Percentiles rank a stretch among this genome's conserved stretches.
Conservation (phyloP, 345 rosid genomes). For the Brassica incana region DNA sequence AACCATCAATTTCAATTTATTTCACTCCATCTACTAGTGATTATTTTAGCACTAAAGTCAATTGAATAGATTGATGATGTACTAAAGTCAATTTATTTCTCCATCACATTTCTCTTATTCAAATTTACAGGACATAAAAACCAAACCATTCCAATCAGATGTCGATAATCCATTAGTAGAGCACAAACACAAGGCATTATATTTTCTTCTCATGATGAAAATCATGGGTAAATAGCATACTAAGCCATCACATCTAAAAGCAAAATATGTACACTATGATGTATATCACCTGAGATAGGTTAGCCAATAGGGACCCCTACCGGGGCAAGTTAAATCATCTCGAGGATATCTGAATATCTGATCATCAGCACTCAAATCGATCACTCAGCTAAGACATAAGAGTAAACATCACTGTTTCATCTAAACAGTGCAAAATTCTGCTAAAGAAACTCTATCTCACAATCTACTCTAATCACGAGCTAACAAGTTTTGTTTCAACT, state of each 20-base stretch:
- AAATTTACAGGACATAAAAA: too few species aligned
- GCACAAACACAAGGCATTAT: too few species aligned
- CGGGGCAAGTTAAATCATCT: constrained; percentile 57
- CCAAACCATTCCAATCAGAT: too few species aligned
- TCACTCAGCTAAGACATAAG: constrained; percentile 11
- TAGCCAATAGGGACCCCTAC: constrained; percentile 63
- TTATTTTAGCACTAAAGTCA: too few species aligned
- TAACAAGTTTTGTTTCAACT: neutral
- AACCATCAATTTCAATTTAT: neutral
- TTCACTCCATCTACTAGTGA: too few species aligned
- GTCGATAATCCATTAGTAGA: too few species aligned
- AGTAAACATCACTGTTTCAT: neutral
- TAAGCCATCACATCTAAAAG: neutral
- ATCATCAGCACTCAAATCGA: constrained; percentile 49
- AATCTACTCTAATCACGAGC: neutral
- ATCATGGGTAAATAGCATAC: constrained; percentile 27
- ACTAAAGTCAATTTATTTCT: too few species aligned
- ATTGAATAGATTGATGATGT: too few species aligned
- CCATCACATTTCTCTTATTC: too few species aligned
- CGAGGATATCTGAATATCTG: constrained; percentile 54
- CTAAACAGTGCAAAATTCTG: neutral
- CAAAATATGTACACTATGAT: neutral
- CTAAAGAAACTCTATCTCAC: neutral
- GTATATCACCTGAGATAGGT: constrained; percentile 64
- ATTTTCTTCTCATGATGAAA: too few species aligned